Evolutionary conservation across 1,139 yeast species (phyloP).

Genomic region (Suhomyces bokatorum): DNA sequence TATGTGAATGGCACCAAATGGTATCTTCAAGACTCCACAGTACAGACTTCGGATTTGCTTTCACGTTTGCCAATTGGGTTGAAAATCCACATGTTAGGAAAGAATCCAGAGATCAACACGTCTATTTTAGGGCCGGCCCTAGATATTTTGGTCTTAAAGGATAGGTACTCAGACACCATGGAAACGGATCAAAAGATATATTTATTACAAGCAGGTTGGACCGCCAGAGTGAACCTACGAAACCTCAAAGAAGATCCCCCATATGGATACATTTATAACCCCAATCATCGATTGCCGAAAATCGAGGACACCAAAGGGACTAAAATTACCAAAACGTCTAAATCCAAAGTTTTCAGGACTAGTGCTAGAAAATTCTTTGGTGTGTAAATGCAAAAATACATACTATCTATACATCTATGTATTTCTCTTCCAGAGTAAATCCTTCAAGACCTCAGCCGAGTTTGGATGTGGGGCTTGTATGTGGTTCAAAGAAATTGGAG

Average conservation of each 20-base stretch:
- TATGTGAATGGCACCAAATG: conserved; percentile 27
- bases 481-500: conserved; percentile 6
- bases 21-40: conserved; percentile 18
- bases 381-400: conserved; percentile 3
- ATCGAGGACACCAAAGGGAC: not conserved
- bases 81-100: conserved; percentile 23
- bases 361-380: conserved; percentile 17
- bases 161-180: not conserved
- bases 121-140: conserved; percentile 10
- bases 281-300: conserved; percentile 5
- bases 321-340: not conserved
- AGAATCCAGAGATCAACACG: not conserved
- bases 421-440: conserved; percentile 14
- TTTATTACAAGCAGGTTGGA: conserved; percentile 13
- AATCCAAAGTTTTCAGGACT: conserved; percentile 9
- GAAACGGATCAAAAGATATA: conserved; percentile 3
- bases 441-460: conserved; percentile 14
- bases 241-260: not conserved
- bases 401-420: not conserved
- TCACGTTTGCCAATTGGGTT: conserved; percentile 29
- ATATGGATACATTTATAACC: conserved; percentile 11
- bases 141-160: conserved; percentile 25
- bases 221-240: conserved; percentile 9
- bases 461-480: conserved; percentile 7
- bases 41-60: conserved; percentile 13